A percentile compares a stretch with the other conserved stretches of the same genome.
Evolutionary conservation across 192 early-diverging fungal species (phyloP).

Genomic region (Linnemannia exigua): DNA sequence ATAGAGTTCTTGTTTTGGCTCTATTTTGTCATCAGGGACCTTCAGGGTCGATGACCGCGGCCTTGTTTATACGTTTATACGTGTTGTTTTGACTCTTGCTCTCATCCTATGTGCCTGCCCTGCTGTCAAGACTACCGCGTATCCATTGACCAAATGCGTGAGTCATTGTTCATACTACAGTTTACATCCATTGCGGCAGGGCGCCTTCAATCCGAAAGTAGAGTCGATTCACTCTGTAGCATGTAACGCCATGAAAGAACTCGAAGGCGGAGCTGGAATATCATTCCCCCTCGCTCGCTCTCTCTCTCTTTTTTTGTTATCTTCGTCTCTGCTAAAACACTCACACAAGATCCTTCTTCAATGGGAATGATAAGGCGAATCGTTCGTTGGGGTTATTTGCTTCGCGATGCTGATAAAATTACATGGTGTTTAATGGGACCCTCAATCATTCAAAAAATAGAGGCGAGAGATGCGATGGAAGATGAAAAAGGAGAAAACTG

Average conservation of each 20-base stretch:
- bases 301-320: neutral
- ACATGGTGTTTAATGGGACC: neutral
- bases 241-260: no score
- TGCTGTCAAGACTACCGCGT: no score
- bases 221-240: no score
- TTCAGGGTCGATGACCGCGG: neutral
- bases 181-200: no score
- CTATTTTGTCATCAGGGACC: neutral
- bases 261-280: conserved; percentile 1
- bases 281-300: no score
- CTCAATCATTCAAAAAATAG: neutral
- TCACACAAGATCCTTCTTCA: neutral
- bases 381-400: conserved; percentile 15
- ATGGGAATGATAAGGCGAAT: neutral
- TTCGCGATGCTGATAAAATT: neutral
- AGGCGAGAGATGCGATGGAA: neutral
- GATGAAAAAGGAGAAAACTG: neutral
- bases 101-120: no score
- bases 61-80: no score
- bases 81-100: no score
- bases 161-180: no score
- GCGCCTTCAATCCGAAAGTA: no score
- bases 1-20: neutral
- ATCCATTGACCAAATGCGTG: no score
- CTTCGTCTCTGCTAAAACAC: neutral